Base-by-base conservation (phyloP, 2,329 filamentous ascomycete species). In the Fulvia fulva region DNA sequence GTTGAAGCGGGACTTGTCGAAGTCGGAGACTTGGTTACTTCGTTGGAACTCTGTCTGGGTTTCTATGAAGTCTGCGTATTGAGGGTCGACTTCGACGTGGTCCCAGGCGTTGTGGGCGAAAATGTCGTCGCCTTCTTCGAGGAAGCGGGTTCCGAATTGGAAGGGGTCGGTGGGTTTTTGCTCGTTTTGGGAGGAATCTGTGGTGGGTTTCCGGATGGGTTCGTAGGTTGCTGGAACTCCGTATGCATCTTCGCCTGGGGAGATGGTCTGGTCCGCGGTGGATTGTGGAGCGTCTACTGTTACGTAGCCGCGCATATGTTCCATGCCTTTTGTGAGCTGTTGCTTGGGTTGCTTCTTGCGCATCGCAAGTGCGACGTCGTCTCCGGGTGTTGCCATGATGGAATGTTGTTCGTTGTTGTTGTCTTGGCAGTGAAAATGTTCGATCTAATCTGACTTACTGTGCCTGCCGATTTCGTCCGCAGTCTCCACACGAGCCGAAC, bases 21-120 rank as follows among this genome's bases (percentile, higher is more conserved):
- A 97, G 62, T 96, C 91, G 45, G 88, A 92, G 51, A 97, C 94
- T 57, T 92, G 93, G 61, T 88, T 83, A 68, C 88, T 84, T 64
- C 92, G 87, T 77, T 99, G 94, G 76, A 88, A 88, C 49, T 84
- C 83, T 71, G 89, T 93, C 77, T 97, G 94, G 70, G 86, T 77
- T 75, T 92, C 86, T 60, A 91, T 87, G 75, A 94, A 96, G 71
- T 89, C 85, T 71, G 88, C 87, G 81, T 96, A 97, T 43, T 87
- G 82, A 67, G 90, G 86, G 77, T 97, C 93, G 73, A 91, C 91
- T 76, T 93, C 88, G 72, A 97, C 94, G 73, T 99, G 93, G 74
- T 99, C 94, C 94, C 94, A 99, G 37, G 94, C 94, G 75, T 99
- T 99, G 84, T 94, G 96, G 74, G 95, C 89, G 77, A 93, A 99